Conservation (phyloP, 2,329 filamentous ascomycete genomes). For the Thelonectria discophora region DNA sequence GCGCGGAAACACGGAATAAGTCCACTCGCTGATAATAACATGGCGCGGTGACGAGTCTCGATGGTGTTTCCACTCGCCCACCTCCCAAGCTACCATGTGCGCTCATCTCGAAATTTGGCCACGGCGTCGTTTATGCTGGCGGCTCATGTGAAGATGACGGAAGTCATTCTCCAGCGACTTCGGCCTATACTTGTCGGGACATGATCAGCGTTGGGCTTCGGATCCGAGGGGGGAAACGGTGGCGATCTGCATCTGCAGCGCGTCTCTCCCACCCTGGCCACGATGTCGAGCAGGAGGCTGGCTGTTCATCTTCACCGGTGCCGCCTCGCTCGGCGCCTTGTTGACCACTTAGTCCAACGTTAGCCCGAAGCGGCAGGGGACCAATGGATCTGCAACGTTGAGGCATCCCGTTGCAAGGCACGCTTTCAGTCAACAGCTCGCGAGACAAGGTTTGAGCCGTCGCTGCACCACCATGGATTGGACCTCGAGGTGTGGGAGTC, state of each 20-base stretch:
- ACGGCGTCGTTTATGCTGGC: neutral
- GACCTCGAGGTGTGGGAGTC: constrained; percentile 12
- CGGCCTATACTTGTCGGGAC: constrained; percentile 30
- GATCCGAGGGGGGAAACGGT: constrained; percentile 1
- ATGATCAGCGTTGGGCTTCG: constrained; percentile 31
- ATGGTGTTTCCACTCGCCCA: too few relatives aligned
- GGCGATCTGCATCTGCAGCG: constrained; percentile 20
- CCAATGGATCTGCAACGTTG: constrained; percentile 11
- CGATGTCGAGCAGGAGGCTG: constrained; percentile 2
- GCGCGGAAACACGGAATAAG: constrained; percentile 9
- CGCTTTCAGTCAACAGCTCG: constrained; percentile 22
- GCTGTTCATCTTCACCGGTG: neutral
- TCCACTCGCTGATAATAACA: constrained; percentile 3
- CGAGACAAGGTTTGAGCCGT: constrained; percentile 23
- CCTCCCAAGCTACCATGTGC: neutral
- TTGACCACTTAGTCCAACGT: neutral
- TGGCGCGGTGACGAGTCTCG: neutral
- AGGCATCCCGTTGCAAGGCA: neutral
- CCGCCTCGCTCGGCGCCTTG: constrained; percentile 2
- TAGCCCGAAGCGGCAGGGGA: neutral
- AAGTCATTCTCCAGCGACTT: constrained; percentile 20
- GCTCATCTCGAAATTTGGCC: neutral
- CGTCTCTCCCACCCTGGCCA: neutral
- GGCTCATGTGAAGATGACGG: neutral
- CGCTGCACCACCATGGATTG: neutral